These are phyloP conservation scores for Monilinia fructigena DNA, from an alignment of 2,329 filamentous ascomycete genomes.

Conservation along the genomic window DNA sequence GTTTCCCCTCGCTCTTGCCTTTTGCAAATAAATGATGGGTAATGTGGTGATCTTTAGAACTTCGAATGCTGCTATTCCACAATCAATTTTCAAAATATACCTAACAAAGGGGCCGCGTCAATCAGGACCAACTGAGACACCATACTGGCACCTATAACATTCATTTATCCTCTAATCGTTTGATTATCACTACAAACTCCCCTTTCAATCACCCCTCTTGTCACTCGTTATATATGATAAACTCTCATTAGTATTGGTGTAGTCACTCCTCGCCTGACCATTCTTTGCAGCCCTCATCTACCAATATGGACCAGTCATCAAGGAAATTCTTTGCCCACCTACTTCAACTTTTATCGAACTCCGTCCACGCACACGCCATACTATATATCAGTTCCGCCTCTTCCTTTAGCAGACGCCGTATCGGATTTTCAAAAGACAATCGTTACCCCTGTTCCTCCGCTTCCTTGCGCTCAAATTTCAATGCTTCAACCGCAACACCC, in stretches of 20 bases:
- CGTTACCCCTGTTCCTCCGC: neutral
- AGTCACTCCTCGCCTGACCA: neutral
- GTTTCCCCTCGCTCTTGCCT: neutral
- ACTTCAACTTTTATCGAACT: slow-evolving; percentile 13
- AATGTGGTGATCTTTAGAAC: neutral
- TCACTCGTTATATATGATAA: neutral
- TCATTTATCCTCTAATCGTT: slow-evolving; percentile 15
- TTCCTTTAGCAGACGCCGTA: slow-evolving; percentile 4
- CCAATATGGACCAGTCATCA: slow-evolving; percentile 16
- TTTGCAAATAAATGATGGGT: neutral
- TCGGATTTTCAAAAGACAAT: neutral
- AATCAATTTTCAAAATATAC: slow-evolving; percentile 3
- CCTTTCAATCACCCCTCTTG: neutral
- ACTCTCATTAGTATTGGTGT: neutral
- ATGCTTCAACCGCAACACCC: neutral
- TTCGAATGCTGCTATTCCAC: neutral
- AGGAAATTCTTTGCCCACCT: slow-evolving; percentile 13
- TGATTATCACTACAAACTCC: neutral
- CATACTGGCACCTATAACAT: slow-evolving; percentile 15
- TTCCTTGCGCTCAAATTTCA: neutral
- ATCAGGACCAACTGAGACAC: slow-evolving; percentile 23
- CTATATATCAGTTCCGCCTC: slow-evolving; percentile 6
- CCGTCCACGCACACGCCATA: slow-evolving; percentile 15
- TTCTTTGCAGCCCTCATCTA: neutral
- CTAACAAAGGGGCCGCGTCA: slow-evolving; percentile 13